Base-by-base conservation (phyloP, 441 rosid species). In the Corymbia calophylla region DNA sequence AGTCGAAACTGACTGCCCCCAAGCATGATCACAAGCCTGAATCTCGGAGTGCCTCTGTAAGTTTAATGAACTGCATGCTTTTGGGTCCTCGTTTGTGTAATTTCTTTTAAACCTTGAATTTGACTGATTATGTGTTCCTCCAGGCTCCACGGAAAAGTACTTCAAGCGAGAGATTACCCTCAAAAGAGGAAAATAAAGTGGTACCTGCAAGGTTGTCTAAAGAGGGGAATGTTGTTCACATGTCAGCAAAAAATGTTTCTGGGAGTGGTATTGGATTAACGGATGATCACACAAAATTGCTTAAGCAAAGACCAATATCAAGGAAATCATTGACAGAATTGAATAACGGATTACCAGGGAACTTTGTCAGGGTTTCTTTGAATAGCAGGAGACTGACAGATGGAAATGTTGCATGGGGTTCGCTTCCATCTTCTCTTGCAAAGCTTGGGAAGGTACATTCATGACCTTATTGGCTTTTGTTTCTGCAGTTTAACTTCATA, bases 381-480 rank as follows among this genome's bases (percentile, higher is more conserved):
- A 96, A 91, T 87, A 88, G 95, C 92, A 93, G 91, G 94, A 94
- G 93, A 93, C 90, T 95, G 91, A 95, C 95, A 13, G 97, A 96
- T 86, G 95, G 95, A 88, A 94, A 91, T 92, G 93, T 95, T 90
- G 91, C 96, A 58, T 97, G 99, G 99, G 84, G 90, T 91, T 93
- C 98, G 7, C 97, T 98, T 35, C 97, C 99, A 53, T 93, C 97
- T 44, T 95, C 99, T 89, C 96, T 98, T 92, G 93, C 97, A 31
- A 95, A 92, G 93, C 95, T 97, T 47, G 99, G 99, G 90, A 98
- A 96, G 98, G 99, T 98, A 94, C 89, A 88, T 15, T 88, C 85
- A 44, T 44, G n/a, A 77, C 84, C 84, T 77, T 91, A 73, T 89
- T 88, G 86, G 88, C 87, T 54, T 88, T 53, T 48, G 27, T 56